Evolutionary conservation across 352 stramenopile species (phyloP).

Genomic region (Pseudoperonospora humuli): DNA sequence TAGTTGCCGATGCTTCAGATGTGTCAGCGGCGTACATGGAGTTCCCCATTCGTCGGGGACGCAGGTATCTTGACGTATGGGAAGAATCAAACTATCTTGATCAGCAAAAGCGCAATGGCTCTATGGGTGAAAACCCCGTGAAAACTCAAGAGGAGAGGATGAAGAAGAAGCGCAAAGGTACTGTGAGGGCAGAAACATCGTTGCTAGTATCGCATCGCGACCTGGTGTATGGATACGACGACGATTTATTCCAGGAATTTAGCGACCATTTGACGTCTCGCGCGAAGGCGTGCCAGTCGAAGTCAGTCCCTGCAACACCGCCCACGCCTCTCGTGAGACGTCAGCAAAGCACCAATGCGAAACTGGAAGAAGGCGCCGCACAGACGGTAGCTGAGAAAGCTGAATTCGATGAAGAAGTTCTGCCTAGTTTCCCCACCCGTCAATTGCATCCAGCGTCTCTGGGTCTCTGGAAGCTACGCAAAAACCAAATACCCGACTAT

Average conservation of each 20-base stretch:
- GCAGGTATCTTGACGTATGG: conserved; percentile 71
- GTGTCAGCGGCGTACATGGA: conserved; percentile 17
- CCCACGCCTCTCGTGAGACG: conserved; percentile 11
- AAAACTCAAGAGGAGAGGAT: conserved; percentile 18
- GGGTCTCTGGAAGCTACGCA: conserved; percentile 52
- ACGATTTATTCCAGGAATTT: conserved; percentile 58
- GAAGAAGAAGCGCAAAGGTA: conserved; percentile 26
- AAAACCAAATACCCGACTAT: conserved; percentile 38
- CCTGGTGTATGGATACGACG: conserved; percentile 73
- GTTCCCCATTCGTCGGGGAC: conserved; percentile 36
- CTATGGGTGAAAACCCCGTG: conserved; percentile 10
- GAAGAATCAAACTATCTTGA: conserved; percentile 63
- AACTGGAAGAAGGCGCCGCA: conserved; percentile 9
- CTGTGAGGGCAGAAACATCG: conserved; percentile 4
- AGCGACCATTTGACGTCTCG: conserved; percentile 30
- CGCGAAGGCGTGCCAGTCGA: conserved; percentile 13
- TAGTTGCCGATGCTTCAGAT: conserved; percentile 37
- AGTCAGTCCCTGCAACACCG: conserved; percentile 8
- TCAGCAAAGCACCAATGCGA: conserved; percentile 7
- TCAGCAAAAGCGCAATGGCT: conserved; percentile 27
- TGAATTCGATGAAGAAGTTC: conserved; percentile 25
- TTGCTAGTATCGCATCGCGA: conserved; percentile 40
- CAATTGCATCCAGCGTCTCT: conserved; percentile 55
- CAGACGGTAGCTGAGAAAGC: conserved; percentile 11
- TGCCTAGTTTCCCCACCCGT: conserved; percentile 28